Percentiles rank a stretch among this genome's conserved stretches.
phyloP scores from a whole-genome alignment of 352 stramenopile genomes.

The Phytophthora pistaciae region DNA sequence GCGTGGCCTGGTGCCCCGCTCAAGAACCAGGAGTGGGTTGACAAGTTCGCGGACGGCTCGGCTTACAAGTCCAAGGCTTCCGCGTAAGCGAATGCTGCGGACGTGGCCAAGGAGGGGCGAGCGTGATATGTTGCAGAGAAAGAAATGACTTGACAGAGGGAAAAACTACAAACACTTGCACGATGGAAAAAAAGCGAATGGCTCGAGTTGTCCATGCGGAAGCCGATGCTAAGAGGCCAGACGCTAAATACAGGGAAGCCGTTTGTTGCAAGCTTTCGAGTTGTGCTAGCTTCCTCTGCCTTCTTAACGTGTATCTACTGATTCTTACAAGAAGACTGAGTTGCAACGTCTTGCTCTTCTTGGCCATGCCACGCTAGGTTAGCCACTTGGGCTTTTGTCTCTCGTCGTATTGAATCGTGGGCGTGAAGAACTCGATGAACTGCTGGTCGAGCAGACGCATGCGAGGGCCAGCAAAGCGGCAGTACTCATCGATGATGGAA shows the following conservation, averaged over 20 bases:
- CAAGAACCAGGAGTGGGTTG: constrained; percentile 96
- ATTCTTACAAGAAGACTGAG: background rate
- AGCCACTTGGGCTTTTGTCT: constrained; percentile 83
- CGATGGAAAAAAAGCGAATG: constrained; percentile 22
- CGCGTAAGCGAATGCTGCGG: constrained; percentile 44
- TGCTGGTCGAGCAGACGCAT: constrained; percentile 90
- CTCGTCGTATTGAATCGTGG: constrained; percentile 82
- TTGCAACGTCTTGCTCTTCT: background rate
- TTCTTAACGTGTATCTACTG: constrained; percentile 15
- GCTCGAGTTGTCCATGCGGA: constrained; percentile 34
- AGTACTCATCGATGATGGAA: constrained; percentile 92
- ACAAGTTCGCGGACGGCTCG: constrained; percentile 93
- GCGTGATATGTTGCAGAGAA: constrained; percentile 33
- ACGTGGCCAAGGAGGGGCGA: constrained; percentile 12
- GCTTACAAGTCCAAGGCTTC: constrained; percentile 84
- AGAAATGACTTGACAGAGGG: constrained; percentile 32
- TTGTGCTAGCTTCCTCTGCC: constrained; percentile 7
- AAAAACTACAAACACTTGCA: constrained; percentile 39
- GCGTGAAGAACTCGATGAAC: constrained; percentile 92
- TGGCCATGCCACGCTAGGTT: constrained; percentile 5
- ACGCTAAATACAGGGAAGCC: constrained; percentile 44
- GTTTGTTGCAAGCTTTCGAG: constrained; percentile 30
- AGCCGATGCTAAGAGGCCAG: constrained; percentile 34
- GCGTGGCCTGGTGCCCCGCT: constrained; percentile 97
- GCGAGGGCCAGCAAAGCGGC: constrained; percentile 82